These are phyloP conservation scores for Saccharomycopsis phalli DNA, from an alignment of 1,139 yeast species.

Conservation along the genomic window DNA sequence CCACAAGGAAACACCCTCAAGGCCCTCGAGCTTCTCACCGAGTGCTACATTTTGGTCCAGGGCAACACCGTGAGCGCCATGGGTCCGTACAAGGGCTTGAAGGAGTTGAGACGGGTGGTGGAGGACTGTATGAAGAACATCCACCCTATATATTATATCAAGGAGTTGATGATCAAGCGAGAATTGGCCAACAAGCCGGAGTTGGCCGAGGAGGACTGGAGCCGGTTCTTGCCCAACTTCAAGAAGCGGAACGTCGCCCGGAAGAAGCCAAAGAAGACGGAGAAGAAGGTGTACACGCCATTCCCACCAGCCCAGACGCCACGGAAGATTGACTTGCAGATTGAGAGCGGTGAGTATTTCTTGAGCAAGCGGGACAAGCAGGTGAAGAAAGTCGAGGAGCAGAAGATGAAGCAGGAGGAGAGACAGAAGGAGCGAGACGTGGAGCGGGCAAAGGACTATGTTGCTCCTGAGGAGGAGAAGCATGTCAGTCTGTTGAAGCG, in stretches of 20 bases:
- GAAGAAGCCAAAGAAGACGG: slow-evolving; percentile 62
- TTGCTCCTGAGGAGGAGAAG: slow-evolving; percentile 70
- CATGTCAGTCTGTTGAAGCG: slow-evolving; percentile 24
- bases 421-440: slow-evolving; percentile 54
- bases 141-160: slow-evolving; percentile 94
- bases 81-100: slow-evolving; percentile 94
- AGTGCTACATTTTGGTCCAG: slow-evolving; percentile 90
- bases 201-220: slow-evolving; percentile 94
- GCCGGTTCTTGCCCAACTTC: slow-evolving; percentile 91
- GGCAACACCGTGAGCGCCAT: slow-evolving; percentile 96
- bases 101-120: slow-evolving; percentile 86
- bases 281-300: slow-evolving; percentile 71
- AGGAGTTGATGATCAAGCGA: slow-evolving; percentile 94
- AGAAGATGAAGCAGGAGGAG: slow-evolving; percentile 70
- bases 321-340: slow-evolving; percentile 93
- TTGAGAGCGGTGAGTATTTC: slow-evolving; percentile 98
- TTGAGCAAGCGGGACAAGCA: slow-evolving; percentile 78
- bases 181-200: slow-evolving; percentile 94
- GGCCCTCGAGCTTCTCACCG: slow-evolving; percentile 86
- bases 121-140: slow-evolving; percentile 96
- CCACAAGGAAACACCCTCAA: slow-evolving; percentile 95
- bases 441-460: slow-evolving; percentile 70
- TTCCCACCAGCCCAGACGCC: slow-evolving; percentile 98
- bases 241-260: slow-evolving; percentile 95
- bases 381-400: slow-evolving; percentile 61